phyloP scores from a whole-genome alignment of 495 filamentous ascomycete species.

The Pyrenopolyporus hunteri region DNA sequence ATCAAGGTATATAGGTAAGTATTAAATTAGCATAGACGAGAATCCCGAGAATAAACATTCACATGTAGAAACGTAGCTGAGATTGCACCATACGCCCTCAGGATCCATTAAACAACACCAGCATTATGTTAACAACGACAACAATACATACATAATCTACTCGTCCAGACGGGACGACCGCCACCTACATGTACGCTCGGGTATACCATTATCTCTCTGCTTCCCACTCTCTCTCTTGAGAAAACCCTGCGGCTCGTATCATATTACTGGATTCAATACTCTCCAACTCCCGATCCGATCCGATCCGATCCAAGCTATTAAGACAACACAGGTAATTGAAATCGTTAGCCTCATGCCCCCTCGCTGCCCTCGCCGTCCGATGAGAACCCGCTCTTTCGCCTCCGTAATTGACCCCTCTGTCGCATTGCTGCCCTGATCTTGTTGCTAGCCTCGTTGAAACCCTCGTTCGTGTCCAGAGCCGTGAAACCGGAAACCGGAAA shows the following conservation, averaged over 20 bases:
- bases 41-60: neutral
- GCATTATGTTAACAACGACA: neutral
- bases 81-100: neutral
- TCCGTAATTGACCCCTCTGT: slow-evolving; percentile 76
- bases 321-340: neutral
- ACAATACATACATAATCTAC: too few species aligned
- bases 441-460: slow-evolving; percentile 80
- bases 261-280: neutral
- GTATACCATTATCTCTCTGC: slow-evolving; percentile 5
- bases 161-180: neutral
- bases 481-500: slow-evolving; percentile 77
- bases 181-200: neutral
- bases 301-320: neutral
- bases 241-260: slow-evolving; percentile 7
- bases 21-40: too few species aligned
- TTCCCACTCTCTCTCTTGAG: neutral
- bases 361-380: slow-evolving; percentile 40
- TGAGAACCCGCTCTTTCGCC: slow-evolving; percentile 62
- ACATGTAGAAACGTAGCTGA: neutral
- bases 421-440: slow-evolving; percentile 89
- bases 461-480: slow-evolving; percentile 69
- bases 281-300: neutral
- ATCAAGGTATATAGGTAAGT: neutral
- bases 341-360: slow-evolving; percentile 17
- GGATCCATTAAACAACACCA: neutral